Percentiles rank a stretch among this genome's conserved stretches.
These are phyloP conservation scores for Phlebiopsis flavidoalba DNA, from an alignment of 768 basidiomycete genomes.

Conservation along the genomic window DNA sequence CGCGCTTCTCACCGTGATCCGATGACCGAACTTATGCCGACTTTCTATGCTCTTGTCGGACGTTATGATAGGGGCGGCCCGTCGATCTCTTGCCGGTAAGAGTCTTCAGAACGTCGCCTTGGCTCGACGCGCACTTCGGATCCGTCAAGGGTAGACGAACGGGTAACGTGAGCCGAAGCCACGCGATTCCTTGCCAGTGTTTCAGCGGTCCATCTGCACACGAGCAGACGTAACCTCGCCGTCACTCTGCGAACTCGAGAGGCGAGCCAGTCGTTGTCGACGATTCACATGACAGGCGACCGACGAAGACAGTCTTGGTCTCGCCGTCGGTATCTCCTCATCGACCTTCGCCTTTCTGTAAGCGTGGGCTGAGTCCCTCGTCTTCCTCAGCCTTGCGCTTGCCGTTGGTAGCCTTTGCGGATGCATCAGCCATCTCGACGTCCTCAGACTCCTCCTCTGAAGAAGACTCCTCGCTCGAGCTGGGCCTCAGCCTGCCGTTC, in stretches of 20 bases:
- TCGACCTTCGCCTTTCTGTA: slow-evolving; percentile 84
- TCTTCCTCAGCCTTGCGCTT: slow-evolving; percentile 83
- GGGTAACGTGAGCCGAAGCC: slow-evolving; percentile 83
- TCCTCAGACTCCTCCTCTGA: slow-evolving; percentile 31
- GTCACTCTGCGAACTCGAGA: slow-evolving; percentile 83
- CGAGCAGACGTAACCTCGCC: slow-evolving; percentile 88
- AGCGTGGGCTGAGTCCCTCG: slow-evolving; percentile 44
- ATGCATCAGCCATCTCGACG: slow-evolving; percentile 52
- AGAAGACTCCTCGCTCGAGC: slow-evolving; percentile 19
- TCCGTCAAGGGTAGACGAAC: slow-evolving; percentile 67
- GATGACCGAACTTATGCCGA: slow-evolving; percentile 51
- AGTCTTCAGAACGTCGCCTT: slow-evolving; percentile 79
- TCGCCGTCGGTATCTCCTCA: slow-evolving; percentile 41
- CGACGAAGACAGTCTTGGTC: slow-evolving; percentile 81
- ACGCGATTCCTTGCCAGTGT: slow-evolving; percentile 75
- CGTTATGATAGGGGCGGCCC: slow-evolving; percentile 82
- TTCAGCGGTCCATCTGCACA: slow-evolving; percentile 84
- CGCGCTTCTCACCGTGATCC: slow-evolving; percentile 62
- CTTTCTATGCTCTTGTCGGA: slow-evolving; percentile 75
- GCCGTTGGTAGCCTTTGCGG: slow-evolving; percentile 32
- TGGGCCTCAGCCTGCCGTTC: slow-evolving; percentile 19
- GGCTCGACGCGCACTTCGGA: too few species aligned
- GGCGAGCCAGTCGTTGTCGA: slow-evolving; percentile 93
- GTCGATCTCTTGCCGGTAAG: slow-evolving; percentile 90
- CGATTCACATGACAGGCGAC: slow-evolving; percentile 91